These are phyloP conservation scores for Polyporus arcularius DNA, from an alignment of 768 basidiomycete genomes.

Conservation along the genomic window DNA sequence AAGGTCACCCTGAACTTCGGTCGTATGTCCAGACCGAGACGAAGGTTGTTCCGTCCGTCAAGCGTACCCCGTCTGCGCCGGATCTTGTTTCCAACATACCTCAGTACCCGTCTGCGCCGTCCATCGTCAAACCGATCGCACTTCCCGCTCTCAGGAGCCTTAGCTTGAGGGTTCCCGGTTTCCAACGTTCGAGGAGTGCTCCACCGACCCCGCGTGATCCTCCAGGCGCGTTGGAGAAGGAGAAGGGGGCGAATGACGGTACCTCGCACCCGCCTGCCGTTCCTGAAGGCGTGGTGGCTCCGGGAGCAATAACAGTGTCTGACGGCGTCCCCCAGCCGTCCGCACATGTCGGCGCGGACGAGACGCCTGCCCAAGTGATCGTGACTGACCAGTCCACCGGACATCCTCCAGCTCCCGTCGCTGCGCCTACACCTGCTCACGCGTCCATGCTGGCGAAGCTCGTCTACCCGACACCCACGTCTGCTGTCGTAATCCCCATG, in stretches of 20 bases:
- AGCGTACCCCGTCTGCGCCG: conserved; percentile 22
- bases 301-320: not conserved
- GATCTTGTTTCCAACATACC: conserved; percentile 12
- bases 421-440: not conserved
- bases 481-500: conserved; percentile 1
- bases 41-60: conserved; percentile 16
- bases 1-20: conserved; percentile 46
- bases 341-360: not conserved
- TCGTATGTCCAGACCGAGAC: conserved; percentile 21
- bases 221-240: not conserved
- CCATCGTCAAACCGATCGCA: conserved; percentile 23
- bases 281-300: conserved; percentile 9
- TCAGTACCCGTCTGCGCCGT: conserved; percentile 11
- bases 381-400: not conserved
- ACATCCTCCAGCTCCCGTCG: not conserved
- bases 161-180: conserved; percentile 25
- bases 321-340: not conserved
- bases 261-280: conserved; percentile 4
- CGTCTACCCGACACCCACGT: not conserved
- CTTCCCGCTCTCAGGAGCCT: conserved; percentile 22
- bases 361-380: not conserved
- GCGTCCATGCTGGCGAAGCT: not conserved
- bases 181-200: conserved; percentile 28
- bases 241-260: conserved; percentile 6
- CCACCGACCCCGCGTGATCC: conserved; percentile 27